Evolutionary conservation across 1,284 basidiomycete genomes (phyloP), one percentile per base, ranked within the genome.

Genomic region (Tilletia walkeri): DNA sequence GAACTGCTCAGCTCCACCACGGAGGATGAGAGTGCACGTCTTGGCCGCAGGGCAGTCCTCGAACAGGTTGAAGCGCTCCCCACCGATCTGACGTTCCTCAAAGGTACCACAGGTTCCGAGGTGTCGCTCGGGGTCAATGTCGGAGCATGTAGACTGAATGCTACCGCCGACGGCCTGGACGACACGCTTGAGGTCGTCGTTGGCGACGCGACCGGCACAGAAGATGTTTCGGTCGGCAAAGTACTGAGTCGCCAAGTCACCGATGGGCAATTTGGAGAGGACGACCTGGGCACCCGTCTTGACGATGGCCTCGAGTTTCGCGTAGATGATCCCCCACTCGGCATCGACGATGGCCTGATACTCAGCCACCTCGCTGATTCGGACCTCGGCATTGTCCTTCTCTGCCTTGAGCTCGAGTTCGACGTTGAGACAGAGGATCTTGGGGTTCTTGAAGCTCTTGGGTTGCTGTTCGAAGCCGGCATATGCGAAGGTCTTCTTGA

Each of bases 401-500:
- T 99, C 96, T 0, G 96, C 96, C 86, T 99, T 99, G 80, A 99
- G 88, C 85, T 99, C 96, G 71, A 99, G 89, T 85, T 99, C 96
- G 77, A 99, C 95, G 83, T 99, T 99, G 73, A 99, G 85, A 82
- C 93, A 96, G 41, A 98, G 88, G 68, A 99, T 90, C 76, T 94
- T 90, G 66, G 95, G 94, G 83, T 96, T 84, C 73, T 86, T 87
- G 88, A 99, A 98, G 30, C 89, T 88, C 86, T 99, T 99, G 63
- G 96, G 96, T 84, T 99, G 96, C 85, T 99, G 96, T 84, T 99
- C 96, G 59, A 97, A 97, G 68, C 96, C 96, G 59, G 96, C 96
- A 80, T 99, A 99, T 2, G 94, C 95, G 85, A 99, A 99, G 0
- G 96, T 99, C 88, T 99, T 99, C 85, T 98, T 98, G 89, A 99